Conservation (phyloP, 2,329 filamentous ascomycete genomes). For the Fusarium sp. region DNA sequence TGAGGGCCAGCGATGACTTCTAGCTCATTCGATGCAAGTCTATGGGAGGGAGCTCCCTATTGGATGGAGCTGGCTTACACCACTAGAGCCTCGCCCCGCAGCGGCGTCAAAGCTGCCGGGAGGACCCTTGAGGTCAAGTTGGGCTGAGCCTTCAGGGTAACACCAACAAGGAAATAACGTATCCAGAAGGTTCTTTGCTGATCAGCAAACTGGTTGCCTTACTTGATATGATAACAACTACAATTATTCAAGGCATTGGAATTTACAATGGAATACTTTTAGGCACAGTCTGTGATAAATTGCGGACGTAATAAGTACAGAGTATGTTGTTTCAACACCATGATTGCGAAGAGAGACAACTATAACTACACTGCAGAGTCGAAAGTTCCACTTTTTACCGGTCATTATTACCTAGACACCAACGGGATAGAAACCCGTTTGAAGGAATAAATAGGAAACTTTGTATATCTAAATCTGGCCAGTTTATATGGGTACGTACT, state of each 20-base stretch:
- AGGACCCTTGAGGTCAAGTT: conserved; percentile 22
- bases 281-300: neutral
- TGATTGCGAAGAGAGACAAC: neutral
- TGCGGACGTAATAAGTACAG: neutral
- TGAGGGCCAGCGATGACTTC: conserved; percentile 51
- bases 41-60: conserved; percentile 44
- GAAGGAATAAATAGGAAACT: accelerated
- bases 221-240: neutral
- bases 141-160: conserved; percentile 34
- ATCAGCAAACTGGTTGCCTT: neutral
- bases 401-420: neutral
- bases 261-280: too few relatives aligned
- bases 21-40: conserved; percentile 57
- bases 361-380: accelerated
- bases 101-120: conserved; percentile 31
- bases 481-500: too few relatives aligned
- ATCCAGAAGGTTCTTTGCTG: conserved; percentile 36
- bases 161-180: conserved; percentile 2
- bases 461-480: too few relatives aligned
- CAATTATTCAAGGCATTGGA: neutral
- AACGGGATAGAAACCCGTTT: neutral
- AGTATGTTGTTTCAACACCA: neutral
- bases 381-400: neutral
- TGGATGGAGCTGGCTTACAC: conserved; percentile 42
- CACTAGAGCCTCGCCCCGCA: conserved; percentile 20